Evolutionary conservation across 2,329 filamentous ascomycete species (phyloP), one percentile per base, ranked within the genome.

Genomic region (Monosporascus sp.): DNA sequence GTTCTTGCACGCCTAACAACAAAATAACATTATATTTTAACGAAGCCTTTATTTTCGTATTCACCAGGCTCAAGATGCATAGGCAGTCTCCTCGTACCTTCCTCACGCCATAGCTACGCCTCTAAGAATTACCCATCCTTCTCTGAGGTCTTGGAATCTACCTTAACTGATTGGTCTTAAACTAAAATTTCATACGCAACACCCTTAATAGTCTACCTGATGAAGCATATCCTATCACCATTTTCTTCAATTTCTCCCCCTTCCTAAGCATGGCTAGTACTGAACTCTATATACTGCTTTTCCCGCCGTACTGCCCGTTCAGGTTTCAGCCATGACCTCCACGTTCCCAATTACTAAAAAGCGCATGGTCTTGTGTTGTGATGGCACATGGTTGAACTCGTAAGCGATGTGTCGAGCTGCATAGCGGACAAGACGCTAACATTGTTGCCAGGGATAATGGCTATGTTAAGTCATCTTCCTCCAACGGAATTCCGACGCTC

Each of bases 321-420:
- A 11, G n/a, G 8, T 11, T 42, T 20, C 39, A 20, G 8, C 8
- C 18, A 22, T 22, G 39, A 11, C 6, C 20, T 20, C 39, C 39
- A 42, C 18, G 17, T 18, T 20, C 39, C 15, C 18, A 18, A 15
- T 42, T 14, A 59, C 58, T 15, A 68, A 61, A 56, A 80, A 80
- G 65, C 73, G 77, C 20, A 68, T 80, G 52, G 73, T 80, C 22
- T 66, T 79, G 22, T 80, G 76, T 55, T 81, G 78, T 59, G 77
- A 80, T 60, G 77, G 78, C 18, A 80, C 77, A 4, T 80, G 76
- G 77, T 76, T 78, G 70, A 75, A 80, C 57, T 74, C 75, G 63
- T 66, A 57, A 54, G 64, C 38, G 8, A 44, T 18, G 18, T 9
- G 11, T 39, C 8, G 24, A 22, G 3, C 11, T 27, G 38, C 31